Percentiles rank a stretch among this genome's conserved stretches.
Evolutionary conservation across 1,284 basidiomycete genomes (phyloP).

Genomic region (Boletellus deceptivus): DNA sequence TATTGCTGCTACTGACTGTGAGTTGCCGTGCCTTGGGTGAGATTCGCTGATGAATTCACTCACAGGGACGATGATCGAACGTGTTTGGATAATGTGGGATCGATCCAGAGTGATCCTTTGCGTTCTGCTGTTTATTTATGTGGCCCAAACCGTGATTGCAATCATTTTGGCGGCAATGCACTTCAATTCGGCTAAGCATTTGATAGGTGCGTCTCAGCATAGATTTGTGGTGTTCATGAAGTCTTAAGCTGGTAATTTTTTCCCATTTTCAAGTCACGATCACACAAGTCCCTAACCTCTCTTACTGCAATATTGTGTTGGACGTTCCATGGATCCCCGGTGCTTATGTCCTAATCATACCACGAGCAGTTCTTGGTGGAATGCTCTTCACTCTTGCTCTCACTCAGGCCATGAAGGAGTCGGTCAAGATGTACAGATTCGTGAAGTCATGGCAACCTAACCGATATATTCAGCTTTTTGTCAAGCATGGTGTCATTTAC

Average conservation of each 20-base stretch:
- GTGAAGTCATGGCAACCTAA: background rate
- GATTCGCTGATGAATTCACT: background rate
- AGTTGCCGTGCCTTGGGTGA: background rate
- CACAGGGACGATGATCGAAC: background rate
- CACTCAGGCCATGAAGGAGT: background rate
- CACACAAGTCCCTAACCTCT: too few relatives aligned
- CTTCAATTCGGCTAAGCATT: background rate
- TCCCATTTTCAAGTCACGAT: too few relatives aligned
- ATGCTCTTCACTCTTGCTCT: background rate
- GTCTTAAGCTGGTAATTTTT: too few relatives aligned
- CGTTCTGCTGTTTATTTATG: background rate
- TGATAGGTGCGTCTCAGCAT: background rate
- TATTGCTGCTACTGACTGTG: background rate
- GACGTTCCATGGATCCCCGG: background rate
- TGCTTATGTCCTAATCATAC: background rate
- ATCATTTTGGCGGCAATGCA: background rate
- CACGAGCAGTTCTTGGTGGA: background rate
- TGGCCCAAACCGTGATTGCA: background rate
- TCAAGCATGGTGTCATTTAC: background rate
- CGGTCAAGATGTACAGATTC: background rate
- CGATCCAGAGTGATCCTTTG: background rate
- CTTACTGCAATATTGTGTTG: too few relatives aligned
- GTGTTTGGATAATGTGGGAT: background rate
- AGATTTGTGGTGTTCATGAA: too few relatives aligned
- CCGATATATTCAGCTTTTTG: background rate